Evolutionary conservation across 257 asterid species (phyloP).

Genomic region (Nicotiana attenuata): DNA sequence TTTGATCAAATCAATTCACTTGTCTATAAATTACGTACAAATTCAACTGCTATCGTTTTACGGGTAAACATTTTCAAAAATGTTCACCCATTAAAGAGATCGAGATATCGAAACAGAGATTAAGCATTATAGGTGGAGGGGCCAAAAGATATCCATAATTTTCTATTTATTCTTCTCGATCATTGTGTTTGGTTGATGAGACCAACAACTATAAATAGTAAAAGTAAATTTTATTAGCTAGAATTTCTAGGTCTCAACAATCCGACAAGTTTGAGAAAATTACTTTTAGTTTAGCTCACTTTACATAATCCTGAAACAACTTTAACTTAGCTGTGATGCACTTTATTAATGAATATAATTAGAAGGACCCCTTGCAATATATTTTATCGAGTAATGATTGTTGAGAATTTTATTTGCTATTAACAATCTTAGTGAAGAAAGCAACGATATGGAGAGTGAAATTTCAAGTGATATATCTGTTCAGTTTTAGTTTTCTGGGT

Average conservation of each 20-base stretch:
- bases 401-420: neutral
- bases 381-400: constrained; percentile 22
- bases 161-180: neutral
- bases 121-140: too few relatives aligned
- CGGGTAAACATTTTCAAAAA: too few relatives aligned
- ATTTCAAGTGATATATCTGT: neutral
- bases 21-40: too few relatives aligned
- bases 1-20: too few relatives aligned
- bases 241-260: neutral
- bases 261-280: neutral
- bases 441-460: neutral
- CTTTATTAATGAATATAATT: neutral
- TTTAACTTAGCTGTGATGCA: constrained; percentile 10
- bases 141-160: neutral
- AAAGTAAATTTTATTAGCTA: neutral
- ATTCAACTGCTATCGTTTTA: too few relatives aligned
- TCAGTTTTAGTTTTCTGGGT: neutral
- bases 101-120: too few relatives aligned
- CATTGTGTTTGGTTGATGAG: neutral
- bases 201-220: neutral
- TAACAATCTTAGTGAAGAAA: constrained; percentile 18
- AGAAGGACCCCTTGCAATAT: neutral
- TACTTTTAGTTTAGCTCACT: neutral
- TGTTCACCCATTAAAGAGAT: too few relatives aligned
- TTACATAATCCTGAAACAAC: neutral